These are phyloP conservation scores for Hordeum vulgare DNA, from an alignment of 176 grass and related monocot species.

Conservation along the genomic window DNA sequence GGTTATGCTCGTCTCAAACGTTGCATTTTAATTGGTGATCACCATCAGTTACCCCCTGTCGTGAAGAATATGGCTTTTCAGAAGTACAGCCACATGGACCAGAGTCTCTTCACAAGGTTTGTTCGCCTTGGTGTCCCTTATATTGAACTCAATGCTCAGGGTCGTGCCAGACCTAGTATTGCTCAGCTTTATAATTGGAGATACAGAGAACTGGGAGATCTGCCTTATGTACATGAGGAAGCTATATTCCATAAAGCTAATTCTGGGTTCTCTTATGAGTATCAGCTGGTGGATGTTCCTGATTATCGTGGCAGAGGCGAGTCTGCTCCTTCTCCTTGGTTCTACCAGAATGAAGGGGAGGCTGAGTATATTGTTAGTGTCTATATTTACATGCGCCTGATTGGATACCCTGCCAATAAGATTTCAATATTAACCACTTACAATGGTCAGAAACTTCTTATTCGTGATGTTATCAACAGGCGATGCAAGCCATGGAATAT, in stretches of 20 bases:
- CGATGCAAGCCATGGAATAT: conserved; percentile 85
- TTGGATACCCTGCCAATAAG: conserved; percentile 84
- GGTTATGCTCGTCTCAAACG: conserved; percentile 86
- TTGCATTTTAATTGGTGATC: conserved; percentile 97
- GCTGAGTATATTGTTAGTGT: conserved; percentile 95
- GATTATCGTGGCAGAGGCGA: conserved; percentile 89
- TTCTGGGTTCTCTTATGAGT: conserved; percentile 89
- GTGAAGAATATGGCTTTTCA: conserved; percentile 99
- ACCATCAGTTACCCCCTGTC: conserved; percentile 92
- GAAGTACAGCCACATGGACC: conserved; percentile 99
- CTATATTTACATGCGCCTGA: conserved; percentile 94
- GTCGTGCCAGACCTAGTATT: conserved; percentile 84
- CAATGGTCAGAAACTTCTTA: conserved; percentile 97
- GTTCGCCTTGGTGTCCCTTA: conserved; percentile 97
- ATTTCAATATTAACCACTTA: conserved; percentile 98
- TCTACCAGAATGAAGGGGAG: conserved; percentile 99
- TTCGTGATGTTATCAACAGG: conserved; percentile 94
- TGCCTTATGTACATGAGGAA: conserved; percentile 73
- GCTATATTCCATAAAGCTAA: conserved; percentile 89
- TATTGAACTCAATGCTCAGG: conserved; percentile 96
- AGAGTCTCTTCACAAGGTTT: conserved; percentile 89
- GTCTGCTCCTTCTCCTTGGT: conserved; percentile 90
- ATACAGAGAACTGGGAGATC: conserved; percentile 93
- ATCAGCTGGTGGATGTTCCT: conserved; percentile 94
- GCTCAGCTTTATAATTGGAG: conserved; percentile 96